phyloP scores from a whole-genome alignment of 441 rosid genomes.

The Pelargonium australe region DNA sequence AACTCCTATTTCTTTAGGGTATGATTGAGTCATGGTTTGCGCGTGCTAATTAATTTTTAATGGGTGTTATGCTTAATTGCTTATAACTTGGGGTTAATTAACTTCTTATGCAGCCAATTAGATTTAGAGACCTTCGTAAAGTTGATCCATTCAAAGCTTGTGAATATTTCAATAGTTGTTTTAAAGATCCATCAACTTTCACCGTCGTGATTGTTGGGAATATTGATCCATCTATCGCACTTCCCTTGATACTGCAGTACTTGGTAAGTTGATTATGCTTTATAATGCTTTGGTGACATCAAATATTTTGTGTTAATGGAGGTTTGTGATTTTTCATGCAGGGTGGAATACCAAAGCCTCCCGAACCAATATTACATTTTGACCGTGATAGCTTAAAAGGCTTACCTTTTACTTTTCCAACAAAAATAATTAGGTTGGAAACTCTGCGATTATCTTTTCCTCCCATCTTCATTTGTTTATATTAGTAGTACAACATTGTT shows the following conservation, averaged over 20 bases:
- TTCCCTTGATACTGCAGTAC: conserved; percentile 77
- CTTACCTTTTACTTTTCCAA: conserved; percentile 76
- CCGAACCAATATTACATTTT: conserved; percentile 55
- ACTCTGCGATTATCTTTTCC: background rate
- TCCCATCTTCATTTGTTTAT: conserved; percentile 3
- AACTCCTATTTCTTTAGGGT: conserved; percentile 88
- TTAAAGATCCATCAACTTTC: conserved; percentile 88
- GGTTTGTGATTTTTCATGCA: conserved; percentile 26
- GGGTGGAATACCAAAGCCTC: conserved; percentile 89
- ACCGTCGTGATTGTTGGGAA: conserved; percentile 86
- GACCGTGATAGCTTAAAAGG: conserved; percentile 83
- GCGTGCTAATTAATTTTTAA: conserved; percentile 12
- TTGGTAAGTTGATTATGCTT: conserved; percentile 51
- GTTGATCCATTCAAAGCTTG: conserved; percentile 88
- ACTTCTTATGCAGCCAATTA: conserved; percentile 63
- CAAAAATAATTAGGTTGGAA: conserved; percentile 52
- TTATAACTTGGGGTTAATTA: conserved; percentile 17
- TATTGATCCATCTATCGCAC: conserved; percentile 61
- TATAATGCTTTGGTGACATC: conserved; percentile 10
- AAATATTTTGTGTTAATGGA: conserved; percentile 16
- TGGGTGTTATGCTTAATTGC: conserved; percentile 17
- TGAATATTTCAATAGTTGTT: conserved; percentile 77
- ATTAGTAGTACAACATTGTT: conserved; percentile 3
- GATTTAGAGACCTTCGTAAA: conserved; percentile 60
- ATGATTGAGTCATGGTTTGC: conserved; percentile 23